Conservation (phyloP, 208 protist species). For the Trypanosoma mega region DNA sequence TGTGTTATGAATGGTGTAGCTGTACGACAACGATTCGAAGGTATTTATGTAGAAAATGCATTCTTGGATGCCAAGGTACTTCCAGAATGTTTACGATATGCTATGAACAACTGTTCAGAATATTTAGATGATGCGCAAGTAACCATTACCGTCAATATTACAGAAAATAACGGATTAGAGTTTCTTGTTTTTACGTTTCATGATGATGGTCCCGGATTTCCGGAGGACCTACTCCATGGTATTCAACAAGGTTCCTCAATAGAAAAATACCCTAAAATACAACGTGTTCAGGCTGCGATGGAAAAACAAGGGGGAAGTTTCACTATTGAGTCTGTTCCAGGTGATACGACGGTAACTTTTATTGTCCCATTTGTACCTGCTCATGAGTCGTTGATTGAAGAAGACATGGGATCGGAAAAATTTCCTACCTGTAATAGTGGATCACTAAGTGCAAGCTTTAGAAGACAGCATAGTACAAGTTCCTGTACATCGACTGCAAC, state of each 20-base stretch:
- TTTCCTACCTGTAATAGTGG: not conserved
- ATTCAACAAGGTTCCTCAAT: slow-evolving; percentile 27
- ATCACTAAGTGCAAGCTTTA: not conserved
- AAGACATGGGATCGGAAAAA: not conserved
- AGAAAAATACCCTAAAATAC: slow-evolving; percentile 38
- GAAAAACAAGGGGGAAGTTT: slow-evolving; percentile 83
- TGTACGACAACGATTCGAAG: slow-evolving; percentile 75
- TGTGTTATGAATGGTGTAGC: slow-evolving; percentile 56
- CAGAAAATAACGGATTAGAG: slow-evolving; percentile 68
- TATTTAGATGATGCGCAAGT: slow-evolving; percentile 32
- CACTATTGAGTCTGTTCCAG: slow-evolving; percentile 32
- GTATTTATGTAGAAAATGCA: slow-evolving; percentile 50
- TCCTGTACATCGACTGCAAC: not conserved
- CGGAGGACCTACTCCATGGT: slow-evolving; percentile 36
- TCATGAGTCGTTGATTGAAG: slow-evolving; percentile 16
- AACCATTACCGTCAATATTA: slow-evolving; percentile 64
- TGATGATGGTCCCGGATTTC: slow-evolving; percentile 52
- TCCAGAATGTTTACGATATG: slow-evolving; percentile 75
- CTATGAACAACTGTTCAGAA: slow-evolving; percentile 52
- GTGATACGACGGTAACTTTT: slow-evolving; percentile 52
- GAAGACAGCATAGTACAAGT: not conserved
- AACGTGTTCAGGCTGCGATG: slow-evolving; percentile 52
- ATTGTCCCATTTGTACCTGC: slow-evolving; percentile 75
- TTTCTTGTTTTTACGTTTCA: slow-evolving; percentile 86
- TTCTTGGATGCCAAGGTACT: slow-evolving; percentile 70